phyloP scores from a whole-genome alignment of 768 basidiomycete genomes.

The Lentinula edodes region DNA sequence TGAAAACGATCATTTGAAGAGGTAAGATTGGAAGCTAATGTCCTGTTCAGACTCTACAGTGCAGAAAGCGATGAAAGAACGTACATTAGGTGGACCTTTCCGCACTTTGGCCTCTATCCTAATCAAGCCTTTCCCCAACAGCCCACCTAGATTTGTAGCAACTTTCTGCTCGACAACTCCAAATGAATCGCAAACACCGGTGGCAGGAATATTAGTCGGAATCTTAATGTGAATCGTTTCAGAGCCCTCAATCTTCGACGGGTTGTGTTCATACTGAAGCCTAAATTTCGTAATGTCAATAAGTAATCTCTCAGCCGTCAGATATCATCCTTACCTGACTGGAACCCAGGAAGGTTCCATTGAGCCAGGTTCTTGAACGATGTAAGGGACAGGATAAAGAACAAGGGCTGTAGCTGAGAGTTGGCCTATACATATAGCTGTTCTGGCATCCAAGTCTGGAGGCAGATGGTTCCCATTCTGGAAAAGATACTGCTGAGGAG shows the following conservation, averaged over 20 bases:
- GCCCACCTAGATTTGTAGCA: conserved; percentile 70
- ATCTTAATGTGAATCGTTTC: conserved; percentile 80
- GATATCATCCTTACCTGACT: conserved; percentile 25
- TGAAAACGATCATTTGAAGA: conserved; percentile 84
- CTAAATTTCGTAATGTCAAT: conserved; percentile 19
- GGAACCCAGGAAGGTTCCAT: conserved; percentile 59
- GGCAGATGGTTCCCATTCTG: conserved; percentile 28
- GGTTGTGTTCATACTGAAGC: conserved; percentile 64
- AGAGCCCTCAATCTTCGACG: conserved; percentile 36
- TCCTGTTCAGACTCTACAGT: conserved; percentile 12
- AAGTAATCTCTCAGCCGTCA: background rate
- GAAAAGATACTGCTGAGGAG: conserved; percentile 20
- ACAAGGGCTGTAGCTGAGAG: conserved; percentile 79
- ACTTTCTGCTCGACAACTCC: conserved; percentile 86
- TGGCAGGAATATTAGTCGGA: conserved; percentile 54
- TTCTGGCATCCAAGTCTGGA: conserved; percentile 66
- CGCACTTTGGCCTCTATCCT: conserved; percentile 73
- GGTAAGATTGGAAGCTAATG: conserved; percentile 74
- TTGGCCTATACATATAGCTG: conserved; percentile 85
- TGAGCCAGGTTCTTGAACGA: conserved; percentile 39
- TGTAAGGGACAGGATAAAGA: conserved; percentile 73
- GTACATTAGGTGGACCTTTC: conserved; percentile 58
- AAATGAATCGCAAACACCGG: conserved; percentile 59
- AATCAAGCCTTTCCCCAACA: conserved; percentile 82
- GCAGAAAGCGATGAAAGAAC: conserved; percentile 20